Conservation (phyloP, 495 filamentous ascomycete species). For the Cryomyces minteri region DNA sequence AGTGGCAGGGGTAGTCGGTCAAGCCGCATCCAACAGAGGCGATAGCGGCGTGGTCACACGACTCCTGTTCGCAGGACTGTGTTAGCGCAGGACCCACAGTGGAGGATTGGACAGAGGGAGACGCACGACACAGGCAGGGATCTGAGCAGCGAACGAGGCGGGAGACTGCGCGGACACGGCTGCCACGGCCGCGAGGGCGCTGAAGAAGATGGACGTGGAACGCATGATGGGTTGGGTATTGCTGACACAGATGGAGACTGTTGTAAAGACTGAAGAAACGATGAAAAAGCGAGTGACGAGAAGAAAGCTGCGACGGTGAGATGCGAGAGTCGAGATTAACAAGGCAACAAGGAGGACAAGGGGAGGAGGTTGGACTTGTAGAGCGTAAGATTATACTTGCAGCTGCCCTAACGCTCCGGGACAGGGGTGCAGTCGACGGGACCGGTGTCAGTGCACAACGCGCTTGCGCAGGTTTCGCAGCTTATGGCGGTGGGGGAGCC, state of each 20-base stretch:
- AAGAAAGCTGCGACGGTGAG: too few relatives aligned
- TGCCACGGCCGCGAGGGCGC: background rate
- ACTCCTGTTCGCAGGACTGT: background rate
- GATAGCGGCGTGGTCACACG: conserved; percentile 1
- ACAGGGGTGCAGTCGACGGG: too few relatives aligned
- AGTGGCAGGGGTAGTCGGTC: conserved; percentile 5
- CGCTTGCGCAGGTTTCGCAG: too few relatives aligned
- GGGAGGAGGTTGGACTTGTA: too few relatives aligned
- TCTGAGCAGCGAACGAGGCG: conserved; percentile 1
- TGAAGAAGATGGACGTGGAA: background rate
- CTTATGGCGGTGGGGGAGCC: too few relatives aligned
- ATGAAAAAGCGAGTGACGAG: too few relatives aligned
- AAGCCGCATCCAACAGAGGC: background rate
- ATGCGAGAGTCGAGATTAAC: too few relatives aligned
- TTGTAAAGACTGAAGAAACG: background rate
- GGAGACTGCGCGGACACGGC: conserved; percentile 1
- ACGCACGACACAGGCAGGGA: conserved; percentile 1
- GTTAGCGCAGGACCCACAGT: background rate
- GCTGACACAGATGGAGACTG: background rate
- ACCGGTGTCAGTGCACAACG: too few relatives aligned
- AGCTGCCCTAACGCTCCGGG: too few relatives aligned
- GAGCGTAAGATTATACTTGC: too few relatives aligned
- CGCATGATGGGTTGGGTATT: background rate
- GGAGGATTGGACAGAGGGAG: background rate
- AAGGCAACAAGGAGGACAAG: too few relatives aligned